Evolutionary conservation across 495 filamentous ascomycete species (phyloP), one percentile per base, ranked within the genome.

Genomic region (Aspergillus haitiensis): DNA sequence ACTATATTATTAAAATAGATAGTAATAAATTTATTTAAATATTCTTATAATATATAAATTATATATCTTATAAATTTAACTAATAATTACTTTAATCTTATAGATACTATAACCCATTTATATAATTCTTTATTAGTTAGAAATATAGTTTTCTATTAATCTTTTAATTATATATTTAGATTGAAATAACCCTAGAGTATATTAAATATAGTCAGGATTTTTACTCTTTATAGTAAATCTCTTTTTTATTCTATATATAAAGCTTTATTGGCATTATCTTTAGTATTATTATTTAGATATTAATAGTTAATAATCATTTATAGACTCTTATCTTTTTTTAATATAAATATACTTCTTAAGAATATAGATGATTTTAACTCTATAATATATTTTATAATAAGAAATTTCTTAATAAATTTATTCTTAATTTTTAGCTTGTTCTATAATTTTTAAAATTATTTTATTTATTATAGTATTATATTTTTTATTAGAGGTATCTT

Each of bases 21-120:
- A 61, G 33, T 59, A 58, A 57, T 65, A 63, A 37, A 46, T 45
- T 52, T 52, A 59, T 40, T 58, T 16, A 55, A 16, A 53, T 63
- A 47, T 45, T 52, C 15, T 58, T 48, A 33, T 55, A 49, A n/a
- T 18, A 49, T 39, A 49, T 57, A 39, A 6, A 49, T 48, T n/a
- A 57, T 57, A 50, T 16, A 39, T 15, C 11, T 39, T 31, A 36
- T 42, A 54, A 32, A 37, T 51, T 33, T 52, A 51, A 51, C 44
- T 49, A 50, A 10, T 51, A 58, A 52, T 44, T 42, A 9, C 15
- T 42, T 42, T 9, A 42, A 0, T 42, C 15, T 42, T 42, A 42
- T 42, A 42, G 9, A 42, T 11, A 11, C 9, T 9, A 42, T 11
- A 51, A 51, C 18, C 6, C 40, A 58, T 58, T 51, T 58, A 50